Evolutionary conservation across 495 filamentous ascomycete species (phyloP).

Genomic region (Diplogelasinospora grovesii): DNA sequence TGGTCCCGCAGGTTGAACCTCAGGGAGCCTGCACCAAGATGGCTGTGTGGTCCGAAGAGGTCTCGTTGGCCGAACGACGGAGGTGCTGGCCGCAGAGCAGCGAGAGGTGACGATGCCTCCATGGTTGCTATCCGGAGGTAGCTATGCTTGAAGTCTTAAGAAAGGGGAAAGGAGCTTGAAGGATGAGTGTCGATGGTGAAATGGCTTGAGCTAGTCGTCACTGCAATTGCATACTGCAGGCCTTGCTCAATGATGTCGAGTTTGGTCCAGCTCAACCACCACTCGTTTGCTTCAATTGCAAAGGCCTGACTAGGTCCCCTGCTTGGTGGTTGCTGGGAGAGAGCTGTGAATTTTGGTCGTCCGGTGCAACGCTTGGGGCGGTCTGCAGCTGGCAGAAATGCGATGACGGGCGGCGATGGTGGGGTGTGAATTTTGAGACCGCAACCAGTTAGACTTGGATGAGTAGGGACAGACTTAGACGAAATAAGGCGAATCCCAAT

Average conservation of each 20-base stretch:
- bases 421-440: too few species aligned
- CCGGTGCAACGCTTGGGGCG: conserved; percentile 34
- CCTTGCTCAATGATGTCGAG: too few species aligned
- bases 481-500: conserved; percentile 2
- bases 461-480: too few species aligned
- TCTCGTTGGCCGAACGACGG: conserved; percentile 41
- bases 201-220: conserved; percentile 8
- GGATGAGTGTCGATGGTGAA: background rate
- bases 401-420: conserved; percentile 15
- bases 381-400: conserved; percentile 24
- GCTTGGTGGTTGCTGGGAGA: conserved; percentile 20
- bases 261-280: too few species aligned
- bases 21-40: conserved; percentile 56
- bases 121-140: conserved; percentile 38
- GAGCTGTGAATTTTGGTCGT: conserved; percentile 22
- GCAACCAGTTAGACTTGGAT: too few species aligned
- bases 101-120: conserved; percentile 90
- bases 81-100: conserved; percentile 82
- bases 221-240: conserved; percentile 17
- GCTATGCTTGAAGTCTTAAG: too few species aligned
- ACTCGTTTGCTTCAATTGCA: too few species aligned
- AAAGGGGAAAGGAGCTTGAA: too few species aligned
- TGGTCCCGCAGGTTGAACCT: conserved; percentile 62
- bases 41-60: conserved; percentile 38
- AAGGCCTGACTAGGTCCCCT: too few species aligned